A percentile compares a stretch with the other conserved stretches of the same genome.
Evolutionary conservation across 2,329 filamentous ascomycete genomes (phyloP).

Genomic region (Pezicula carpinea): DNA sequence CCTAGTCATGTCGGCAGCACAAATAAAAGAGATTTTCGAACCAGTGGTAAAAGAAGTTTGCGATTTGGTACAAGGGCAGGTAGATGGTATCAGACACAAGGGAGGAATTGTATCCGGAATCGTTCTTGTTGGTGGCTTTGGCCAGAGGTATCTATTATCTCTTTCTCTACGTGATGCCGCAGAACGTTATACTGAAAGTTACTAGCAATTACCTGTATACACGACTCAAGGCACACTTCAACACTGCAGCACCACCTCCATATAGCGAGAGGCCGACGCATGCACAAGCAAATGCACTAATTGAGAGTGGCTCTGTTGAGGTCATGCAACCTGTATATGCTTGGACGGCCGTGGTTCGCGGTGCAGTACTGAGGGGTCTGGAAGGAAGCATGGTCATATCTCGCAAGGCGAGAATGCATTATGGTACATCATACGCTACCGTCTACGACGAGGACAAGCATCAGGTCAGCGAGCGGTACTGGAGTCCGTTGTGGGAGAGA

Average conservation of each 20-base stretch:
- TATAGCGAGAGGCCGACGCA: slow-evolving; percentile 70
- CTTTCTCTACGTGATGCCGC: neutral
- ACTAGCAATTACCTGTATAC: slow-evolving; percentile 65
- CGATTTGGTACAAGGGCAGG: slow-evolving; percentile 63
- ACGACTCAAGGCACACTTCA: slow-evolving; percentile 65
- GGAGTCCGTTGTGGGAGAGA: slow-evolving; percentile 73
- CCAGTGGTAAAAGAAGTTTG: slow-evolving; percentile 69
- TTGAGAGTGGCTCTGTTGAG: slow-evolving; percentile 58
- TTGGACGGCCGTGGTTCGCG: slow-evolving; percentile 76
- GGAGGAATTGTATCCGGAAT: slow-evolving; percentile 67
- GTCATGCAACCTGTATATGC: slow-evolving; percentile 80
- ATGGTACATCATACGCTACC: slow-evolving; percentile 77
- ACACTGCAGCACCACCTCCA: slow-evolving; percentile 41
- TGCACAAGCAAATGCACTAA: slow-evolving; percentile 41
- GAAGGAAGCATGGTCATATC: slow-evolving; percentile 78
- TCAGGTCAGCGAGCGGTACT: slow-evolving; percentile 68
- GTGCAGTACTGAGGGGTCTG: slow-evolving; percentile 68
- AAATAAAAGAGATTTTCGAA: slow-evolving; percentile 70
- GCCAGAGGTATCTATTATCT: slow-evolving; percentile 45
- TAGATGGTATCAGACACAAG: slow-evolving; percentile 56
- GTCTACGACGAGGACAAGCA: slow-evolving; percentile 75
- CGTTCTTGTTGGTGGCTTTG: slow-evolving; percentile 76
- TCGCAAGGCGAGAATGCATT: slow-evolving; percentile 64
- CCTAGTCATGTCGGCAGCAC: slow-evolving; percentile 63
- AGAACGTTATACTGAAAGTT: neutral